Percentiles rank a stretch among this genome's conserved stretches.
Evolutionary conservation across 2,329 filamentous ascomycete genomes (phyloP).

Genomic region (Fusarium mundagurra): DNA sequence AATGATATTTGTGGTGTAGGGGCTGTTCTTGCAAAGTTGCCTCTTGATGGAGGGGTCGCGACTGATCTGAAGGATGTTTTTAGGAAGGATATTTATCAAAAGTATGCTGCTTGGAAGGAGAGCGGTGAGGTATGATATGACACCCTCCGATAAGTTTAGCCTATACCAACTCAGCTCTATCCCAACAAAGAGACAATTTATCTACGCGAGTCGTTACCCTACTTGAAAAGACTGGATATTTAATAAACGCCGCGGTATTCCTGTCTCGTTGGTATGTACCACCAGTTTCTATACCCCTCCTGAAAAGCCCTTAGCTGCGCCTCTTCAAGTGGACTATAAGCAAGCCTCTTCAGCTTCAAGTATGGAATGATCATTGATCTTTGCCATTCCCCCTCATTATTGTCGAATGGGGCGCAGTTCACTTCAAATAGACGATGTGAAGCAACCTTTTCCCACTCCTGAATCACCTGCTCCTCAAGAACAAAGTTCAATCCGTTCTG

Average conservation of each 20-base stretch:
- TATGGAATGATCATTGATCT: neutral
- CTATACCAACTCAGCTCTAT: neutral
- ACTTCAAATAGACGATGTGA: neutral
- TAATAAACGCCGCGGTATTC: neutral
- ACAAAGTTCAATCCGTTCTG: neutral
- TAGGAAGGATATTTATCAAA: slow-evolving; percentile 54
- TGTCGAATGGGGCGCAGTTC: neutral
- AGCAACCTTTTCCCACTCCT: neutral
- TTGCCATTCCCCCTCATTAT: neutral
- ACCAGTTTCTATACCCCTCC: fast-evolving
- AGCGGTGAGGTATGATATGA: neutral
- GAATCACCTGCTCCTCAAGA: neutral
- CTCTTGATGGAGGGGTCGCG: slow-evolving; percentile 40
- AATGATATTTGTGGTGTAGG: slow-evolving; percentile 56
- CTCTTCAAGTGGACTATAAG: neutral
- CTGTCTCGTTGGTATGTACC: neutral
- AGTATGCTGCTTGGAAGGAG: slow-evolving; percentile 35
- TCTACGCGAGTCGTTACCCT: fast-evolving
- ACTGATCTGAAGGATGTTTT: slow-evolving; percentile 54
- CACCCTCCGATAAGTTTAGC: neutral
- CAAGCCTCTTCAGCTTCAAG: neutral
- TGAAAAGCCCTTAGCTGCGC: neutral
- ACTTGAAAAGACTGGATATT: neutral
- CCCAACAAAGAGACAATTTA: neutral
- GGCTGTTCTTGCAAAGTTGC: slow-evolving; percentile 52